These are phyloP conservation scores for Afroboletus lepidellus DNA, from an alignment of 1,284 basidiomycete species.

Conservation along the genomic window DNA sequence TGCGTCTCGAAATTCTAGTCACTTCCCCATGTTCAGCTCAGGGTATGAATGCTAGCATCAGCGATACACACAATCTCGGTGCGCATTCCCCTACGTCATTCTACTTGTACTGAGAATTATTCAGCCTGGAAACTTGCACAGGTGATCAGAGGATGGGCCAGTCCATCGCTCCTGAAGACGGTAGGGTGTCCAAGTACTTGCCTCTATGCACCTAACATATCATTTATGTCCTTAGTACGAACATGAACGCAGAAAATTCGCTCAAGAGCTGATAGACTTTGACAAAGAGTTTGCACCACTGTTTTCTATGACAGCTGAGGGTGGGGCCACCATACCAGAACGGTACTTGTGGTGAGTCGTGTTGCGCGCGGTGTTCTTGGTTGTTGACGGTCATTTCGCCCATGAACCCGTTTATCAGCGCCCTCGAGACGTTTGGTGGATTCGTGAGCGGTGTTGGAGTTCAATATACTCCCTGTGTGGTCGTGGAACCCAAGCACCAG, in stretches of 20 bases:
- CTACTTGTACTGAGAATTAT: not conserved
- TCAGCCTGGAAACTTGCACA: not conserved
- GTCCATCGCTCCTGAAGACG: not conserved
- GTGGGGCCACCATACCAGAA: not conserved
- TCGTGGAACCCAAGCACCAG: conserved; percentile 48
- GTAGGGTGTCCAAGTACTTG: not conserved
- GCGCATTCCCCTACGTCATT: not conserved
- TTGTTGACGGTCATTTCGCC: no score
- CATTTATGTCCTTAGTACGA: not conserved
- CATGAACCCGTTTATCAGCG: not conserved
- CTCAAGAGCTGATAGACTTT: not conserved
- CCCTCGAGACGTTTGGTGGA: not conserved
- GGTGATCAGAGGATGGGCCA: not conserved
- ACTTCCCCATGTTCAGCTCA: not conserved
- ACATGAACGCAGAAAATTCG: not conserved
- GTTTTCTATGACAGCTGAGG: not conserved
- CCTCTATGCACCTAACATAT: not conserved
- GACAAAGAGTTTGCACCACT: not conserved
- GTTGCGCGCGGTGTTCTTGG: no score
- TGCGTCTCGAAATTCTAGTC: not conserved
- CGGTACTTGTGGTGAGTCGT: not conserved
- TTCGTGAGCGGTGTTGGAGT: conserved; percentile 65
- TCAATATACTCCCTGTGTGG: conserved; percentile 52
- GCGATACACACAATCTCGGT: not conserved
- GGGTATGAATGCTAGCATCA: not conserved